phyloP scores from a whole-genome alignment of 2,329 filamentous ascomycete genomes.

The Aureobasidium sp. region DNA sequence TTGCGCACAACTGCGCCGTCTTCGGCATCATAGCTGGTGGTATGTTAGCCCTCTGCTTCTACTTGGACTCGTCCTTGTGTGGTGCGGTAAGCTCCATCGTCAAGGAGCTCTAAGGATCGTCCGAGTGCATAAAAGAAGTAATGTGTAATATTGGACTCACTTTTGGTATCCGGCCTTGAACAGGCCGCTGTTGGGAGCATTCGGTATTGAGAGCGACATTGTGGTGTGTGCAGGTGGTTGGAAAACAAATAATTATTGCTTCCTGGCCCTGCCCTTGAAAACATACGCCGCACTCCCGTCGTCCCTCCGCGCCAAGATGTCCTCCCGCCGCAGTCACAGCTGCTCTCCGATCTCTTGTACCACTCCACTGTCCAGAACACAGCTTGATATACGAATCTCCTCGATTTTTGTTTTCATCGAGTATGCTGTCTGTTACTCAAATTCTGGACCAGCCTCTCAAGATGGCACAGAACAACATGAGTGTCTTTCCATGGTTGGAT shows the following conservation, averaged over 20 bases:
- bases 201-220: constrained; percentile 96
- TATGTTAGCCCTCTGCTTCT: constrained; percentile 28
- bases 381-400: not conserved
- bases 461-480: no score
- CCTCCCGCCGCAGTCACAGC: not conserved
- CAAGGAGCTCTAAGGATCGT: not conserved
- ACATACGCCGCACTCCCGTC: constrained; percentile 10
- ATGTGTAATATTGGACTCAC: constrained; percentile 45
- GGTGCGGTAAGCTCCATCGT: constrained; percentile 6
- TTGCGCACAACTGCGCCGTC: constrained; percentile 98
- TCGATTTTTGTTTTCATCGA: not conserved
- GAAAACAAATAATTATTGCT: not conserved
- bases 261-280: not conserved
- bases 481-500: no score
- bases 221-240: not conserved
- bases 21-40: constrained; percentile 85
- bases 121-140: not conserved
- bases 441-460: no score
- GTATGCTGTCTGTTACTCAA: not conserved
- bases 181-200: constrained; percentile 82
- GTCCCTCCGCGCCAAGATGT: not conserved
- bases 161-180: constrained; percentile 97
- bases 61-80: constrained; percentile 18
- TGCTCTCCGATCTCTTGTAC: not conserved
- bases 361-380: not conserved